phyloP scores from a whole-genome alignment of 1,284 basidiomycete species.

The Tylopilus sp. region DNA sequence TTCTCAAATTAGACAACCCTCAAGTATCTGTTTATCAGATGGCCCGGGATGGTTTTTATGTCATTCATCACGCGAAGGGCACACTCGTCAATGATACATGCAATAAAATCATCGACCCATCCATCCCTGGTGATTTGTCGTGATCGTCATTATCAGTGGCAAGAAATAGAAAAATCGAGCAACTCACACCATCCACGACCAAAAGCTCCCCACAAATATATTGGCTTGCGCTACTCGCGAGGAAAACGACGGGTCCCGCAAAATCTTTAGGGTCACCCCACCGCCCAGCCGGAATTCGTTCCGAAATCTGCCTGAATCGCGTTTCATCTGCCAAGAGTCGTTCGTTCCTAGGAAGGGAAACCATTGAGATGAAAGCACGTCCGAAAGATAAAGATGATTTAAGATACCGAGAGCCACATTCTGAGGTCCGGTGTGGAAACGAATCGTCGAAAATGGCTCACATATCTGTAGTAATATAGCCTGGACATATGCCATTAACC shows the following conservation, averaged over 20 bases:
- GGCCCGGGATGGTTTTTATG: too few species aligned
- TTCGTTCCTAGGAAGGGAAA: conserved; percentile 61
- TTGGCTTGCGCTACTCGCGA: conserved; percentile 82
- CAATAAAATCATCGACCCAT: conserved; percentile 52
- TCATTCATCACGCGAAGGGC: conserved; percentile 4
- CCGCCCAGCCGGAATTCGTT: conserved; percentile 87
- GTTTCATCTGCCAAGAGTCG: conserved; percentile 71
- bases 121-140: conserved; percentile 47
- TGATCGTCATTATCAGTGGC: conserved; percentile 15
- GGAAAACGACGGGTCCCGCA: conserved; percentile 87
- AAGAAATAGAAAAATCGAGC: conserved; percentile 14
- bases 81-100: not conserved
- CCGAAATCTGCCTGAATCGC: conserved; percentile 84
- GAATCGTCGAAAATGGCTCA: conserved; percentile 39
- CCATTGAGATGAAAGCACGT: conserved; percentile 19
- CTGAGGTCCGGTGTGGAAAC: not conserved
- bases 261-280: conserved; percentile 92
- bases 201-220: conserved; percentile 89
- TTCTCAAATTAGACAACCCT: too few species aligned
- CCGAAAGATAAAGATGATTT: conserved; percentile 9
- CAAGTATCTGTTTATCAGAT: too few species aligned
- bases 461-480: conserved; percentile 92
- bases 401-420: conserved; percentile 8
- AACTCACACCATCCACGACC: conserved; percentile 70
- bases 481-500: conserved; percentile 89